Conservation (phyloP, 225 moss, liverwort and hornwort species). For the Rhytidiadelphus loreus region DNA sequence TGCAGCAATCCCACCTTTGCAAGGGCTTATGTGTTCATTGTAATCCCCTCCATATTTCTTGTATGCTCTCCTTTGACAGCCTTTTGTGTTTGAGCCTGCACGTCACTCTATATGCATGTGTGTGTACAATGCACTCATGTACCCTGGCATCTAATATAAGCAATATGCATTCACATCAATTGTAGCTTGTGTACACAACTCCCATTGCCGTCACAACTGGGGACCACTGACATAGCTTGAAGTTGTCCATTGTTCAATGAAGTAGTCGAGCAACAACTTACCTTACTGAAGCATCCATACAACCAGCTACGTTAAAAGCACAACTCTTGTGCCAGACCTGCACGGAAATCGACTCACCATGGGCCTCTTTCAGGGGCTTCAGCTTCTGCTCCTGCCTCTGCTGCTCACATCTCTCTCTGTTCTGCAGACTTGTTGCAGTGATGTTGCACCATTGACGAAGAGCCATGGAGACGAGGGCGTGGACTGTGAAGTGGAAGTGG, state of each 20-base stretch:
- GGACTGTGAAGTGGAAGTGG: constrained; percentile 8
- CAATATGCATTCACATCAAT: constrained; percentile 1
- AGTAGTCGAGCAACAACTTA: background rate
- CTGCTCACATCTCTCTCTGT: background rate
- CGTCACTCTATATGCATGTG: constrained; percentile 5
- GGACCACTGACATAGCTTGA: background rate
- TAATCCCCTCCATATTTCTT: background rate
- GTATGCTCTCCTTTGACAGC: background rate
- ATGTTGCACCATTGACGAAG: background rate
- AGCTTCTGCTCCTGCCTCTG: background rate
- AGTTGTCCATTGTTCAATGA: background rate
- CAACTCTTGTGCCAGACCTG: background rate
- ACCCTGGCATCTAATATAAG: background rate
- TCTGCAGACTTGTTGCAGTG: background rate
- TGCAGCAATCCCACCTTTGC: background rate
- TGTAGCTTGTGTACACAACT: background rate
- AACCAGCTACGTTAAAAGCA: background rate
- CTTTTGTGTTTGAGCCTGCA: background rate
- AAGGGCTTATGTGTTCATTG: background rate
- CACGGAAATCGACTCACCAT: background rate
- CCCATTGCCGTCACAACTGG: background rate
- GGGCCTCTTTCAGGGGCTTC: background rate
- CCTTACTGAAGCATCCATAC: background rate
- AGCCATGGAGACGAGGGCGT: background rate
- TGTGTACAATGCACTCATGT: background rate